phyloP scores from a whole-genome alignment of 257 asterid species.

The Lavandula angustifolia region DNA sequence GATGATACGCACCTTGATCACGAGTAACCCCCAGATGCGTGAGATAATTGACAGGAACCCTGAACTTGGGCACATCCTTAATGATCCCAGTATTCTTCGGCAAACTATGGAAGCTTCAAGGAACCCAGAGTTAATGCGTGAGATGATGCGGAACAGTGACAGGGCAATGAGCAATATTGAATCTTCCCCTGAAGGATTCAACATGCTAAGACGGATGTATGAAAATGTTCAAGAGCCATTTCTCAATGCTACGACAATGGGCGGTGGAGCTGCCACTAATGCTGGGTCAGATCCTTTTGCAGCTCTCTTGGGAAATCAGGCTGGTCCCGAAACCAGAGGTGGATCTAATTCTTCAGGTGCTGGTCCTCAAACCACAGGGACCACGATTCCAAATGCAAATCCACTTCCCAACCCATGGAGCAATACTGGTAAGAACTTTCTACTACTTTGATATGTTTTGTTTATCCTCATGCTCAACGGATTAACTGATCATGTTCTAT shows the following conservation, averaged over 20 bases:
- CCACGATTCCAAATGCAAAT: constrained; percentile 51
- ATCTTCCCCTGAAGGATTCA: constrained; percentile 72
- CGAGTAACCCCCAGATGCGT: constrained; percentile 76
- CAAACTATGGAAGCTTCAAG: constrained; percentile 66
- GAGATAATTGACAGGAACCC: constrained; percentile 68
- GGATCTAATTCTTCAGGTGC: constrained; percentile 41
- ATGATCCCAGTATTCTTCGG: constrained; percentile 63
- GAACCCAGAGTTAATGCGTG: constrained; percentile 74
- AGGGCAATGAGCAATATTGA: constrained; percentile 70
- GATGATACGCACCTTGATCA: constrained; percentile 54
- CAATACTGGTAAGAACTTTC: constrained; percentile 31
- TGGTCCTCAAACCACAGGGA: constrained; percentile 45
- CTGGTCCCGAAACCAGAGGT: constrained; percentile 41
- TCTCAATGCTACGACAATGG: constrained; percentile 56
- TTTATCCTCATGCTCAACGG: not conserved
- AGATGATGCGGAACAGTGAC: constrained; percentile 73
- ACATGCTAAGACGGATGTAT: constrained; percentile 76
- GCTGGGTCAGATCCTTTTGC: not conserved
- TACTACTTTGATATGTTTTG: constrained; percentile 1
- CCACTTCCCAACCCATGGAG: constrained; percentile 77
- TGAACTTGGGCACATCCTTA: constrained; percentile 63
- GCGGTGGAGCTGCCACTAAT: constrained; percentile 36
- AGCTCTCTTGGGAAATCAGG: constrained; percentile 41
- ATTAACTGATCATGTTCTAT: constrained; percentile 5
- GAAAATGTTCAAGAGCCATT: constrained; percentile 72